phyloP scores from a whole-genome alignment of 805 yeast genomes.

The Zygoascus bituminiphila region DNA sequence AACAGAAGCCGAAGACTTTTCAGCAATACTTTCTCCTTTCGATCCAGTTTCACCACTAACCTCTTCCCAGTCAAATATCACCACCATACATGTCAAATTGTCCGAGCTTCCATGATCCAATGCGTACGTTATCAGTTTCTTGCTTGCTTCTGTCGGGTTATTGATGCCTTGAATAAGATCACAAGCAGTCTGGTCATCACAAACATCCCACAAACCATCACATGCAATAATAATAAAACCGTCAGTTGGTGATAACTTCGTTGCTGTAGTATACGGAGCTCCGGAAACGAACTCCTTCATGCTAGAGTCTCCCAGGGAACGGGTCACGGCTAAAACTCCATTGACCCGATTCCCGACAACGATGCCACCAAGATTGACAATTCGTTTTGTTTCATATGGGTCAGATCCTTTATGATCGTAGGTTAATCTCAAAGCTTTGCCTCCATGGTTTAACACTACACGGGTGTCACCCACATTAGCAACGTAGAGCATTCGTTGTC shows the following conservation, averaged over 20 bases:
- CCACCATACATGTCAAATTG: constrained; percentile 89
- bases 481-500: constrained; percentile 65
- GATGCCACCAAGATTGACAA: constrained; percentile 73
- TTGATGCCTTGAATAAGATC: constrained; percentile 47
- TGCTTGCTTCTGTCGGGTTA: constrained; percentile 62
- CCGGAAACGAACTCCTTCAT: constrained; percentile 86
- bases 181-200: constrained; percentile 78
- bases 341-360: constrained; percentile 87
- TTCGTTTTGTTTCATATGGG: constrained; percentile 62
- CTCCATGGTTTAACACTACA: constrained; percentile 66
- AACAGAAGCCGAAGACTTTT: neutral
- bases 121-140: constrained; percentile 61
- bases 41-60: neutral
- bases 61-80: constrained; percentile 32
- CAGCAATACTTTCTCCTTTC: neutral
- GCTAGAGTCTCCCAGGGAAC: constrained; percentile 90
- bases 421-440: constrained; percentile 67
- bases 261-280: constrained; percentile 84
- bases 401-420: constrained; percentile 95
- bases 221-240: constrained; percentile 85
- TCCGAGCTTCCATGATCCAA: constrained; percentile 76
- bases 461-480: constrained; percentile 95
- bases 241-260: constrained; percentile 59
- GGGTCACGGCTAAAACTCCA: constrained; percentile 89
- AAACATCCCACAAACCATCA: constrained; percentile 96